Conservation (phyloP, 2,329 filamentous ascomycete species). For the Ophiostoma himal-ulmi region DNA sequence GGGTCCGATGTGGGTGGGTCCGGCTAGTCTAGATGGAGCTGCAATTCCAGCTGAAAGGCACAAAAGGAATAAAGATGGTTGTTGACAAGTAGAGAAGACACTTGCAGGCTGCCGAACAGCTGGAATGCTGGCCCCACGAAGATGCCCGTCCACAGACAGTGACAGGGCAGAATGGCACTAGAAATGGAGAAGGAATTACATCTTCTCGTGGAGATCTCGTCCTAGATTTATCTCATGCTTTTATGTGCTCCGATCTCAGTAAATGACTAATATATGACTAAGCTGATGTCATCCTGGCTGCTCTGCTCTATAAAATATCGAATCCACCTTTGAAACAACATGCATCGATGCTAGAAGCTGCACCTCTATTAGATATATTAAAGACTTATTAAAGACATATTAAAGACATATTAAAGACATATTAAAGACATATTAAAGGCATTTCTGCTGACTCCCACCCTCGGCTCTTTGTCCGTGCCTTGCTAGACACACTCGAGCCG, state of each 20-base stretch:
- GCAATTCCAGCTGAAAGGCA: conserved; percentile 8
- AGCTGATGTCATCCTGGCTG: neutral
- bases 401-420: too few species aligned
- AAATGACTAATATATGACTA: conserved; percentile 1
- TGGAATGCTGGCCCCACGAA: neutral
- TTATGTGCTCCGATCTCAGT: too few species aligned
- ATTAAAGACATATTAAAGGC: too few species aligned
- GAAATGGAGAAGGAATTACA: neutral
- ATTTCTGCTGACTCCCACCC: too few species aligned
- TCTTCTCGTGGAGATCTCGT: too few species aligned
- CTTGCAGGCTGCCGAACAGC: neutral
- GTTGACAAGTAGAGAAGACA: too few species aligned
- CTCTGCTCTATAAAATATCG: neutral
- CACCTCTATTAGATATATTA: neutral
- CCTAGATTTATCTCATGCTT: too few species aligned
- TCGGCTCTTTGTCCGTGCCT: neutral
- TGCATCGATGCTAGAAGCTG: neutral
- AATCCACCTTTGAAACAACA: neutral
- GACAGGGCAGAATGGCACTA: neutral
- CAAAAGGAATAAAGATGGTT: too few species aligned
- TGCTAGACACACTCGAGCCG: neutral
- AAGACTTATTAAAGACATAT: too few species aligned
- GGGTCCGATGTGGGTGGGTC: neutral
- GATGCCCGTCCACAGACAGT: neutral
- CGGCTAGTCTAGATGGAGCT: neutral